Percentiles rank a stretch among this genome's conserved stretches.
Evolutionary conservation across 2,329 filamentous ascomycete species (phyloP).

Genomic region (Penicillium nordicum): DNA sequence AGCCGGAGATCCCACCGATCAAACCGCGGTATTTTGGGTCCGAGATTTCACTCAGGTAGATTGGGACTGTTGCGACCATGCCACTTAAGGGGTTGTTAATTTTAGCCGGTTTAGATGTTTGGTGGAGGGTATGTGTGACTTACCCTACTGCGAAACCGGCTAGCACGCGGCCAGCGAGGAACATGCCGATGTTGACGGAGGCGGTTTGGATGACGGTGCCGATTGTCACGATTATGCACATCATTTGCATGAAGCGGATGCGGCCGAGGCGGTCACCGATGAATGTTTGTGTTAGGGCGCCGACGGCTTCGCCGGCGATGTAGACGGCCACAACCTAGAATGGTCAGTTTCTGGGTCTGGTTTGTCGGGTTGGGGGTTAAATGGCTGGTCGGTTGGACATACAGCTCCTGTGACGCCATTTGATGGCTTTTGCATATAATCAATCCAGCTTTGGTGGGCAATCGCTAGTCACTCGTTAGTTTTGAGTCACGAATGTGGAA

Average conservation of each 20-base stretch:
- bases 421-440: conserved; percentile 57
- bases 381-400: conserved; percentile 13
- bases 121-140: conserved; percentile 10
- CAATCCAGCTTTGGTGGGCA: conserved; percentile 58
- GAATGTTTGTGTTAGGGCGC: conserved; percentile 53
- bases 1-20: conserved; percentile 54
- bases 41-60: conserved; percentile 56
- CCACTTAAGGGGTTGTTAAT: conserved; percentile 32
- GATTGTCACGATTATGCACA: conserved; percentile 55
- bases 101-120: background rate
- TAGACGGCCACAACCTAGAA: conserved; percentile 54
- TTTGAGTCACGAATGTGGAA: background rate
- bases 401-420: conserved; percentile 55
- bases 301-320: conserved; percentile 58
- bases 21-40: conserved; percentile 50
- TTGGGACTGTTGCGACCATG: conserved; percentile 52
- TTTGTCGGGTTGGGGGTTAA: background rate
- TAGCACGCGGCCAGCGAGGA: conserved; percentile 49
- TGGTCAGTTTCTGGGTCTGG: background rate
- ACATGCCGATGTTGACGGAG: conserved; percentile 54
- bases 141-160: conserved; percentile 49
- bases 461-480: conserved; percentile 44
- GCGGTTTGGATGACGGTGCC: conserved; percentile 55
- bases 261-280: conserved; percentile 54
- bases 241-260: conserved; percentile 53